Percentiles rank a stretch among this genome's conserved stretches.
Evolutionary conservation across 225 moss, liverwort and hornwort species (phyloP).

Genomic region (Sphagnum contortum): DNA sequence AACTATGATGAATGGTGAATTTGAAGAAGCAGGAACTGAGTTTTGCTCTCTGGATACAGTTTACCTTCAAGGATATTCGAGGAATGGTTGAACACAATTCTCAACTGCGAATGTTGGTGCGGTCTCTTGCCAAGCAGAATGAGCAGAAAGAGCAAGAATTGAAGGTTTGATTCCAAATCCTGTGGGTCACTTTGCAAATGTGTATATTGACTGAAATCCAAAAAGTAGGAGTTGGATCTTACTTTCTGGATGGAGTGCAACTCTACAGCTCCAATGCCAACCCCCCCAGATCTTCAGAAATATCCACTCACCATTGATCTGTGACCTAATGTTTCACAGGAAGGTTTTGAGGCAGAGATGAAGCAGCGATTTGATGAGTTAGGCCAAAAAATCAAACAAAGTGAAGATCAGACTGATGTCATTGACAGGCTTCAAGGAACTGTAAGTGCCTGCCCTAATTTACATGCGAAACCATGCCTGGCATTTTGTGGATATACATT

Average conservation of each 20-base stretch:
- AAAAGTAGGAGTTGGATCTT: no score
- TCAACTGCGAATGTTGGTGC: constrained; percentile 70
- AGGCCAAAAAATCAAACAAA: constrained; percentile 68
- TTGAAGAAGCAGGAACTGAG: no score
- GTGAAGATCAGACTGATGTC: constrained; percentile 79
- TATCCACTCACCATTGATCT: no score
- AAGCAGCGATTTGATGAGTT: constrained; percentile 75
- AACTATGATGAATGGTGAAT: no score
- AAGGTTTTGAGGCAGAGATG: constrained; percentile 62
- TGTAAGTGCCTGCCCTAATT: constrained; percentile 20
- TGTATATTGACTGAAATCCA: no score
- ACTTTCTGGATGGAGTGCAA: no score
- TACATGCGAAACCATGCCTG: no score
- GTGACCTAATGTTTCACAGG: constrained; percentile 24
- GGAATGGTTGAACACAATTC: constrained; percentile 98
- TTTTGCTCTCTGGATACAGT: constrained; percentile 15
- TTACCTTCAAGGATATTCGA: constrained; percentile 87
- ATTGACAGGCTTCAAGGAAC: constrained; percentile 83
- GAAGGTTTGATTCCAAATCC: constrained; percentile 28
- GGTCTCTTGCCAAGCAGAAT: constrained; percentile 80
- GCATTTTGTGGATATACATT: no score
- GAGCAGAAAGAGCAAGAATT: constrained; percentile 79
- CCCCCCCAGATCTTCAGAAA: no score
- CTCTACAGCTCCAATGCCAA: no score
- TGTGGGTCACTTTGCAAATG: no score